Evolutionary conservation across 2,329 filamentous ascomycete species (phyloP).

Genomic region (Pyricularia sp.): DNA sequence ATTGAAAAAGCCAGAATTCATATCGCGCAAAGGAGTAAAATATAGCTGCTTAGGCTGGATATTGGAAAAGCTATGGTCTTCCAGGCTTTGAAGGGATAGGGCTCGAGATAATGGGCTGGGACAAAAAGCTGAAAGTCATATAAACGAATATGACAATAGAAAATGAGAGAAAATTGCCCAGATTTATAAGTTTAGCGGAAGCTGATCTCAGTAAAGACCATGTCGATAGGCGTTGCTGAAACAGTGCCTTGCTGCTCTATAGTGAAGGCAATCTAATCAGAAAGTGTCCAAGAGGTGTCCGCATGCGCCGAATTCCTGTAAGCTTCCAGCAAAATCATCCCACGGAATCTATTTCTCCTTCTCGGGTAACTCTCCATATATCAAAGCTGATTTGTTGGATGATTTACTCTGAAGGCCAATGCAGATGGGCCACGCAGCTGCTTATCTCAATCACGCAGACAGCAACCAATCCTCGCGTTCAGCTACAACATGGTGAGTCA

Average conservation of each 20-base stretch:
- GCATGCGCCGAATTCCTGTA: too few species aligned
- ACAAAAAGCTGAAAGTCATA: too few species aligned
- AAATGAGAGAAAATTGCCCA: not conserved
- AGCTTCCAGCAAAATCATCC: not conserved
- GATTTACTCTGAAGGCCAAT: not conserved
- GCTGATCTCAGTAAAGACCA: not conserved
- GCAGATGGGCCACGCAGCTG: not conserved
- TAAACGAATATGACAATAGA: too few species aligned
- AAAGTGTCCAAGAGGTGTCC: too few species aligned
- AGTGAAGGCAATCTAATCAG: too few species aligned
- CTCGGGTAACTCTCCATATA: not conserved
- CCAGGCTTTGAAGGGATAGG: not conserved
- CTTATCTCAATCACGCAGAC: not conserved
- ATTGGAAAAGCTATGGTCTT: not conserved
- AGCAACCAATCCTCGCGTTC: too few species aligned
- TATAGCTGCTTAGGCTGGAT: not conserved
- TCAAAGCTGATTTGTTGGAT: not conserved
- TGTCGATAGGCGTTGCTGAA: too few species aligned
- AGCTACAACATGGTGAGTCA: too few species aligned
- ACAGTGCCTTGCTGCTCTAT: too few species aligned
- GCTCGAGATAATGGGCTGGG: too few species aligned
- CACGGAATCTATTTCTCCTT: not conserved
- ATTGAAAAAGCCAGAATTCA: not conserved
- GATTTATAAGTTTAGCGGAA: not conserved
- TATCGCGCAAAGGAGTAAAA: not conserved